Evolutionary conservation across 2,329 filamentous ascomycete genomes (phyloP).

Genomic region (Penicillium aurantiogriseum): DNA sequence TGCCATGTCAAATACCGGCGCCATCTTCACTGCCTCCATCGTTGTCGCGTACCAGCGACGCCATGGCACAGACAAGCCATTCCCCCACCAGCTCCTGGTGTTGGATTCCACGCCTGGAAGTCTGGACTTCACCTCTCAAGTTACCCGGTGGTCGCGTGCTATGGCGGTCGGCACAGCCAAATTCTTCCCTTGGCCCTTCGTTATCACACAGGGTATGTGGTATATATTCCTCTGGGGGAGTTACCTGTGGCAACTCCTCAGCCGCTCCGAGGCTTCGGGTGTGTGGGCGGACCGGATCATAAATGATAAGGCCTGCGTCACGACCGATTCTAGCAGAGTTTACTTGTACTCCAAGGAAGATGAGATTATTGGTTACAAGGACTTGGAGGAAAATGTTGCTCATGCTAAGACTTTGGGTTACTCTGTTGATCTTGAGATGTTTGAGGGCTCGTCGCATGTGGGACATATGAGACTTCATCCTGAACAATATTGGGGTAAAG

Average conservation of each 20-base stretch:
- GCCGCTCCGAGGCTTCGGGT: conserved; percentile 17
- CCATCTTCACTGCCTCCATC: conserved; percentile 53
- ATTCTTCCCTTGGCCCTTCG: conserved; percentile 46
- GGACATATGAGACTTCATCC: conserved; percentile 60
- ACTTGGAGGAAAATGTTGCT: conserved; percentile 25
- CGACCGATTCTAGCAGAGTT: conserved; percentile 13
- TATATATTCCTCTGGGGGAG: conserved; percentile 44
- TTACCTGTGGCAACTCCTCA: conserved; percentile 24
- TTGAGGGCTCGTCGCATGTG: conserved; percentile 60
- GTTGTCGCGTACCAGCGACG: conserved; percentile 48
- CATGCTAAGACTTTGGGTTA: conserved; percentile 47
- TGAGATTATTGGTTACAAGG: conserved; percentile 26
- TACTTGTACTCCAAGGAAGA: conserved; percentile 28
- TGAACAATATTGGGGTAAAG: conserved; percentile 55
- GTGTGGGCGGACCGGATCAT: conserved; percentile 21
- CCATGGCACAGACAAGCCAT: conserved; percentile 30
- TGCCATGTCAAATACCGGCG: conserved; percentile 60
- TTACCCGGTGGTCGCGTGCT: conserved; percentile 54
- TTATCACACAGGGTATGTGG: conserved; percentile 51
- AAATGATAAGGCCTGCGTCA: conserved; percentile 14
- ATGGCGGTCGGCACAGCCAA: conserved; percentile 53
- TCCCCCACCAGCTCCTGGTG: conserved; percentile 52
- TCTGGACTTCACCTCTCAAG: conserved; percentile 35
- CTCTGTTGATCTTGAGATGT: conserved; percentile 50
- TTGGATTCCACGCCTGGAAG: conserved; percentile 57